Conservation (phyloP, 257 asterid genomes). For the Solanum pimpinellifolium region DNA sequence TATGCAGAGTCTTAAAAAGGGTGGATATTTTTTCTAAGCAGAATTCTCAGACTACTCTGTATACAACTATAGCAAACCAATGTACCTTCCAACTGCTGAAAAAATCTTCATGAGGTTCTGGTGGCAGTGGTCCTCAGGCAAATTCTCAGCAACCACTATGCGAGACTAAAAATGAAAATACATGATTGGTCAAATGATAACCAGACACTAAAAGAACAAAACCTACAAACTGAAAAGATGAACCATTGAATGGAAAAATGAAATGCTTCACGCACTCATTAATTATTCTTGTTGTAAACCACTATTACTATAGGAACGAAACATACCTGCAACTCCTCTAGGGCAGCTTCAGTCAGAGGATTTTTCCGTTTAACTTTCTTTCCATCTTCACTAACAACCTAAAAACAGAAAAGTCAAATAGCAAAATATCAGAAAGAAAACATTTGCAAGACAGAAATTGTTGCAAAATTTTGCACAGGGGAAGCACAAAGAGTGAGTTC, state of each 20-base stretch:
- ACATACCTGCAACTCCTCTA: constrained; percentile 87
- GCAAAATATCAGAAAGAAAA: not conserved
- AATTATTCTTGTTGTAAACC: not conserved
- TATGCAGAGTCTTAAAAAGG: not conserved
- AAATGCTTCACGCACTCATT: constrained; percentile 11
- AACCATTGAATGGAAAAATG: not conserved
- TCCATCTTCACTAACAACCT: constrained; percentile 88
- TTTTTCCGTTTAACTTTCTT: constrained; percentile 59
- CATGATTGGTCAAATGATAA: not conserved
- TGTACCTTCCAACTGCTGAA: constrained; percentile 78
- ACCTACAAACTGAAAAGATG: not conserved
- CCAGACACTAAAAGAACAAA: not conserved
- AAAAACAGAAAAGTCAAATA: constrained; percentile 7
- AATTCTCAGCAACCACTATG: constrained; percentile 72
- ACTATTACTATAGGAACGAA: not conserved
- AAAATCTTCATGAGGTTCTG: constrained; percentile 86
- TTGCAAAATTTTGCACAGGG: not conserved
- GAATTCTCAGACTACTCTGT: not conserved
- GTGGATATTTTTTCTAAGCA: not conserved
- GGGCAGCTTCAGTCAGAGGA: constrained; percentile 55
- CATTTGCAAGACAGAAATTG: not conserved
- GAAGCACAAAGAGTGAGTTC: not conserved
- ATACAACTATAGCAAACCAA: not conserved
- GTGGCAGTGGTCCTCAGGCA: constrained; percentile 90
- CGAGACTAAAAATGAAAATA: constrained; percentile 39